Percentiles rank a stretch among this genome's conserved stretches.
These are phyloP conservation scores for Lizanozyma gosingica DNA, from an alignment of 1,139 yeast genomes.

Conservation along the genomic window DNA sequence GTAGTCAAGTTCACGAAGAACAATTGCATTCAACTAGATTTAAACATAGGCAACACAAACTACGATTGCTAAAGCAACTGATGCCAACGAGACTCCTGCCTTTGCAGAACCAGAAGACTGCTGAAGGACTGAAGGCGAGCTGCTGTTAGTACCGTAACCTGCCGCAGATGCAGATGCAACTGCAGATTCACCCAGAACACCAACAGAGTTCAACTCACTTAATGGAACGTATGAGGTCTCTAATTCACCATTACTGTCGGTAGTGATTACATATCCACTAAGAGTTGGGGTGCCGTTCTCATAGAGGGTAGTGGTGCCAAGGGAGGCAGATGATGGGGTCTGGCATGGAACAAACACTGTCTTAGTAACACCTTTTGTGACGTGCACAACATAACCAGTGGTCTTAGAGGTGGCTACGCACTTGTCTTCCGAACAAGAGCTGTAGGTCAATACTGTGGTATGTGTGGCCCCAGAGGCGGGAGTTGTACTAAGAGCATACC, in stretches of 20 bases:
- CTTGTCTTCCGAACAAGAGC: not conserved
- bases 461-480: not conserved
- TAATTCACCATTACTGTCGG: not conserved
- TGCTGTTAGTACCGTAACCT: not conserved
- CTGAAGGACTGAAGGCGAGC: not conserved
- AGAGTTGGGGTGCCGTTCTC: not conserved
- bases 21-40: no score
- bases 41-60: not conserved
- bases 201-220: no score
- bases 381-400: not conserved
- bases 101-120: not conserved
- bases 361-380: not conserved
- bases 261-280: not conserved
- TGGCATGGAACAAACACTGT: not conserved
- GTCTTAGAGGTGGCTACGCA: not conserved
- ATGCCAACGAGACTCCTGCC: conserved; percentile 5
- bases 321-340: not conserved
- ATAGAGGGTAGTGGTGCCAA: not conserved
- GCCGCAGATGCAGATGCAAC: not conserved
- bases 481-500: not conserved
- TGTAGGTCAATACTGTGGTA: not conserved
- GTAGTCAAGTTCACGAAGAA: no score
- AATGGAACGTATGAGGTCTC: not conserved
- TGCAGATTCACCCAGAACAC: not conserved
- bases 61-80: conserved; percentile 2